These are phyloP conservation scores for Apophysomyces sp. DNA, from an alignment of 371 early-diverging fungal genomes.

Conservation along the genomic window DNA sequence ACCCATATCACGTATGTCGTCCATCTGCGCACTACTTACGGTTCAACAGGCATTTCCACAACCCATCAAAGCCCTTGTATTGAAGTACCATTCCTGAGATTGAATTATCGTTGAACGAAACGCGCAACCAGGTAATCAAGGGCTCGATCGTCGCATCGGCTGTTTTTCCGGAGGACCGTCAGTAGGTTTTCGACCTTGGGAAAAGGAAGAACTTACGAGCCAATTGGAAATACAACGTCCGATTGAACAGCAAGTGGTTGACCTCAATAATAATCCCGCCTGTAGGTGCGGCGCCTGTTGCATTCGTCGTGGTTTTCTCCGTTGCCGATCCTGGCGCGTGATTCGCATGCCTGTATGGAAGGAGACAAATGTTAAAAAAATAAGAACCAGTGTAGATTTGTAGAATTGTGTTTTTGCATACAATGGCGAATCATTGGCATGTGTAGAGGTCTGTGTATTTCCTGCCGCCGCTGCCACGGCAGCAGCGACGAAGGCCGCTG, in stretches of 20 bases:
- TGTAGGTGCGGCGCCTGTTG: background rate
- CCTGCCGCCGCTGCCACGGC: conserved; percentile 22
- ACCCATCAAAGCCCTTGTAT: conserved; percentile 35
- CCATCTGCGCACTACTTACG: conserved; percentile 12
- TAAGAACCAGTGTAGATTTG: background rate
- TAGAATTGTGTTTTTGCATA: background rate
- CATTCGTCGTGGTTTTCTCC: background rate
- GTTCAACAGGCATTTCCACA: conserved; percentile 32
- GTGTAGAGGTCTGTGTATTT: background rate
- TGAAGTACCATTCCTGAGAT: conserved; percentile 51
- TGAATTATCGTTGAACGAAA: conserved; percentile 42
- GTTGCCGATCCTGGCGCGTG: background rate
- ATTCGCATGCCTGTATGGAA: background rate
- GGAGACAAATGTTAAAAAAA: background rate
- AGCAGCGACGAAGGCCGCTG: conserved; percentile 21
- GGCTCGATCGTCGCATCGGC: conserved; percentile 55
- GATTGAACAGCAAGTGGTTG: conserved; percentile 39
- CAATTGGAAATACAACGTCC: conserved; percentile 47
- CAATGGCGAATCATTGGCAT: background rate
- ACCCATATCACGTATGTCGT: background rate
- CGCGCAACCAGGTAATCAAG: conserved; percentile 41
- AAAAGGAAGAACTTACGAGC: conserved; percentile 27
- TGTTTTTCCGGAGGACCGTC: conserved; percentile 4
- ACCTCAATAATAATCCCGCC: conserved; percentile 46
- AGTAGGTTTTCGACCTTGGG: background rate